A percentile compares a stretch with the other conserved stretches of the same genome.
phyloP scores from a whole-genome alignment of 768 basidiomycete species.

The Tulasnella sp. region DNA sequence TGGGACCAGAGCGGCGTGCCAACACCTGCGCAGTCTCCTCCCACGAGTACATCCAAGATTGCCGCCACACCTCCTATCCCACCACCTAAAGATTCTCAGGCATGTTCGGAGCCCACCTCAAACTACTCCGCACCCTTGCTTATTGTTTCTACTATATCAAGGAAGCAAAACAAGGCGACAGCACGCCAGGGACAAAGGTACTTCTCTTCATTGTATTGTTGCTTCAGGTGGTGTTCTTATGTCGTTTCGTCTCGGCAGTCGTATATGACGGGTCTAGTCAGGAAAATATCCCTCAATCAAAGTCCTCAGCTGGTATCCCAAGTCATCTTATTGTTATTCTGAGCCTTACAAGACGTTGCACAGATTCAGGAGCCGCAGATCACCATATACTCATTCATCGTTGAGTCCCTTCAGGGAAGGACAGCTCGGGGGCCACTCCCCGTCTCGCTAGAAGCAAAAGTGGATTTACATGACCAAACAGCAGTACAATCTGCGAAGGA shows the following conservation, averaged over 20 bases:
- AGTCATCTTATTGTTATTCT: background rate
- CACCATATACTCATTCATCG: background rate
- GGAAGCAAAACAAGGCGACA: background rate
- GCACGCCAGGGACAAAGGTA: background rate
- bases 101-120: background rate
- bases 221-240: background rate
- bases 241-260: background rate
- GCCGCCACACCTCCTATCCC: background rate
- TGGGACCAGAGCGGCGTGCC: background rate
- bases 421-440: background rate
- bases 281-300: background rate
- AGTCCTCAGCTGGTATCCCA: background rate
- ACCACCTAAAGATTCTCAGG: background rate
- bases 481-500: background rate
- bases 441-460: background rate
- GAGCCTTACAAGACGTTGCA: background rate
- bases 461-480: background rate
- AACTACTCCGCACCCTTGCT: background rate
- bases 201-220: background rate
- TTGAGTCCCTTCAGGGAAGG: background rate
- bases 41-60: background rate
- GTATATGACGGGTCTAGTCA: background rate
- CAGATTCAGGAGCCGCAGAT: background rate
- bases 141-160: background rate
- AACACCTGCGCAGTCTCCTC: background rate